Conservation (phyloP, 257 asterid species). For the Lantana camara region DNA sequence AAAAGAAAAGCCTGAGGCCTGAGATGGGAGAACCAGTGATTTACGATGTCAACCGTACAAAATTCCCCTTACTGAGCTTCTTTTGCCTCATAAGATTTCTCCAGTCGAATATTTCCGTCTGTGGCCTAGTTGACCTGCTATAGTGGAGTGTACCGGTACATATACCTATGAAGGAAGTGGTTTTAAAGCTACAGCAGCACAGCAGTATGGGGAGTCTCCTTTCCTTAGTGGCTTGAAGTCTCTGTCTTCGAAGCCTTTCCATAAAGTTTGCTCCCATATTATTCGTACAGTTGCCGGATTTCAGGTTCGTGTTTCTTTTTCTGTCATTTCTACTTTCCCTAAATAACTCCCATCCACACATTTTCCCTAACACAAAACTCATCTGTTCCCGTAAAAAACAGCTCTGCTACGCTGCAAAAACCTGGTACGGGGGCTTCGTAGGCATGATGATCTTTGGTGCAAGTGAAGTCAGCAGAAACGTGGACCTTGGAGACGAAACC, state of each 20-base stretch:
- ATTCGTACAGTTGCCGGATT: conserved; percentile 96
- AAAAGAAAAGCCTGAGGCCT: conserved; percentile 58
- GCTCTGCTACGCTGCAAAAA: conserved; percentile 94
- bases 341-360: no score
- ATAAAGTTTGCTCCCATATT: conserved; percentile 91
- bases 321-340: conserved; percentile 2
- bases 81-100: conserved; percentile 90
- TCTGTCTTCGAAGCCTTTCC: conserved; percentile 87
- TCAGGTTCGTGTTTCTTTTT: conserved; percentile 56
- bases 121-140: conserved; percentile 97
- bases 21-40: conserved; percentile 80
- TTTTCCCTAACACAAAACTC: no score
- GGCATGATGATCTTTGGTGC: conserved; percentile 98
- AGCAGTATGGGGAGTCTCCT: conserved; percentile 97
- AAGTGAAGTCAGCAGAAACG: conserved; percentile 97
- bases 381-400: no score
- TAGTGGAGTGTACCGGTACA: conserved; percentile 87
- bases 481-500: conserved; percentile 94
- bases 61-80: conserved; percentile 90
- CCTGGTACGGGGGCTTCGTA: conserved; percentile 92
- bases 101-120: conserved; percentile 94
- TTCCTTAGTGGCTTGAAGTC: conserved; percentile 87
- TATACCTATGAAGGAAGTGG: conserved; percentile 97
- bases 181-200: conserved; percentile 95
- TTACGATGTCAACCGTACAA: conserved; percentile 95